Percentiles rank a stretch among this genome's conserved stretches.
Evolutionary conservation across 2,329 filamentous ascomycete genomes (phyloP).

Genomic region (Neocucurbitaria cava): DNA sequence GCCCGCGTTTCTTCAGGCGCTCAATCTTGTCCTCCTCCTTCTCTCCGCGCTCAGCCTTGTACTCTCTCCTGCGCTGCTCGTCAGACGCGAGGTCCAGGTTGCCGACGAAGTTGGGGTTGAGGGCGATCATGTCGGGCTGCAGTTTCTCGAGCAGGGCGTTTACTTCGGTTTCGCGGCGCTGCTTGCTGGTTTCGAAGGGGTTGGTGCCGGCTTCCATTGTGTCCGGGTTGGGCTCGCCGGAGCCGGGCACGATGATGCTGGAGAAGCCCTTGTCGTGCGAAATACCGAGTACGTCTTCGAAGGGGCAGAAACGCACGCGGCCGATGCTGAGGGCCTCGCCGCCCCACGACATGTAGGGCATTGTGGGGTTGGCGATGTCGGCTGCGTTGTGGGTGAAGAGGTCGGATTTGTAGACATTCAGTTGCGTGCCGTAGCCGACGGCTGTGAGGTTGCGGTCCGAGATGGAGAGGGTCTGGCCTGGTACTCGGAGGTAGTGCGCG

Average conservation of each 20-base stretch:
- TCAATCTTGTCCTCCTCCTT: slow-evolving; percentile 66
- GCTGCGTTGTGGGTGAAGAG: slow-evolving; percentile 79
- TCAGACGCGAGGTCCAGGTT: slow-evolving; percentile 83
- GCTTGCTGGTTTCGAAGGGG: slow-evolving; percentile 91
- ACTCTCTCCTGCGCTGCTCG: slow-evolving; percentile 76
- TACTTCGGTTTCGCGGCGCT: slow-evolving; percentile 92
- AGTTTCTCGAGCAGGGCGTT: slow-evolving; percentile 91
- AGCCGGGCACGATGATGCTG: slow-evolving; percentile 87
- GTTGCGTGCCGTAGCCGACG: slow-evolving; percentile 88
- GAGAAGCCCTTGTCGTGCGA: slow-evolving; percentile 86
- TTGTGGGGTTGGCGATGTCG: slow-evolving; percentile 76
- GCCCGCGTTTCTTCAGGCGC: slow-evolving; percentile 74
- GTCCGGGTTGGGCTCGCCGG: slow-evolving; percentile 97
- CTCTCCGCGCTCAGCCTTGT: slow-evolving; percentile 71
- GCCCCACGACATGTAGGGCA: slow-evolving; percentile 92
- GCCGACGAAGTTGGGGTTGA: slow-evolving; percentile 91
- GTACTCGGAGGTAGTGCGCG: slow-evolving; percentile 83
- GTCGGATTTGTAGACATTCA: slow-evolving; percentile 83
- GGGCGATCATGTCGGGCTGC: slow-evolving; percentile 93
- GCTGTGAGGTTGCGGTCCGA: slow-evolving; percentile 88
- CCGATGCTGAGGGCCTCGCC: slow-evolving; percentile 83
- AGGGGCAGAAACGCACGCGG: slow-evolving; percentile 89
- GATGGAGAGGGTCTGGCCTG: slow-evolving; percentile 83
- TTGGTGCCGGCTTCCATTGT: slow-evolving; percentile 79
- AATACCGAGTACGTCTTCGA: slow-evolving; percentile 89